These are phyloP conservation scores for Emergomyces orientalis DNA, from an alignment of 2,329 filamentous ascomycete genomes.

Conservation along the genomic window DNA sequence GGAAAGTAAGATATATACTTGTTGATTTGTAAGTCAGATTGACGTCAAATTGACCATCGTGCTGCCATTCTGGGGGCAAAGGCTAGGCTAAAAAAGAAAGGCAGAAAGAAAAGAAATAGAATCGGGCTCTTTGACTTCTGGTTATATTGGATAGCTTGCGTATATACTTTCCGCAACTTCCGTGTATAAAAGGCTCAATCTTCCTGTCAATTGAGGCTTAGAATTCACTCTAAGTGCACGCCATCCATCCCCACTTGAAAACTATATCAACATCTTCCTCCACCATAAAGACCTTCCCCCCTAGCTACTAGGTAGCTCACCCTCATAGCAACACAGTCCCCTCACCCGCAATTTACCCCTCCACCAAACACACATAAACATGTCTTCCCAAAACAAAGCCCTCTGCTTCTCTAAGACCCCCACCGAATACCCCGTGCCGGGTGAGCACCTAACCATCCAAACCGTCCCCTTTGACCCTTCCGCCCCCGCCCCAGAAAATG, in stretches of 20 bases:
- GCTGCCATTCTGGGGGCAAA: not conserved
- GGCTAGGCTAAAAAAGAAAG: not conserved
- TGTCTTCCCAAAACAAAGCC: conserved; percentile 54
- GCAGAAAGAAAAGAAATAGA: not conserved
- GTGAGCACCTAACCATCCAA: conserved; percentile 62
- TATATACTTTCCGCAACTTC: not conserved
- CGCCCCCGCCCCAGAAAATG: conserved; percentile 49
- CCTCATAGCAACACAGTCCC: not conserved
- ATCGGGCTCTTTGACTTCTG: not conserved
- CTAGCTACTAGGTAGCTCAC: not conserved
- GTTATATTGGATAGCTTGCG: not conserved
- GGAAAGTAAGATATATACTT: not conserved
- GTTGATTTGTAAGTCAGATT: not conserved
- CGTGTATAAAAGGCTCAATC: not conserved
- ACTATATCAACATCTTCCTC: not conserved
- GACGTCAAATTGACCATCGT: not conserved
- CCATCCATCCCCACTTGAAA: not conserved
- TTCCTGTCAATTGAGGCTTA: not conserved
- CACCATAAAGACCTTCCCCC: not conserved
- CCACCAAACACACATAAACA: not conserved
- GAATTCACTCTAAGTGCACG: not conserved
- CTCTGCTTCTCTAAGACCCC: conserved; percentile 66
- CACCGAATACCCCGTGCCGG: conserved; percentile 55
- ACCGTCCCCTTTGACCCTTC: conserved; percentile 55
- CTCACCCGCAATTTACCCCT: not conserved